Base-by-base conservation (phyloP, 1,284 basidiomycete species). In the Tremellales sp. region DNA sequence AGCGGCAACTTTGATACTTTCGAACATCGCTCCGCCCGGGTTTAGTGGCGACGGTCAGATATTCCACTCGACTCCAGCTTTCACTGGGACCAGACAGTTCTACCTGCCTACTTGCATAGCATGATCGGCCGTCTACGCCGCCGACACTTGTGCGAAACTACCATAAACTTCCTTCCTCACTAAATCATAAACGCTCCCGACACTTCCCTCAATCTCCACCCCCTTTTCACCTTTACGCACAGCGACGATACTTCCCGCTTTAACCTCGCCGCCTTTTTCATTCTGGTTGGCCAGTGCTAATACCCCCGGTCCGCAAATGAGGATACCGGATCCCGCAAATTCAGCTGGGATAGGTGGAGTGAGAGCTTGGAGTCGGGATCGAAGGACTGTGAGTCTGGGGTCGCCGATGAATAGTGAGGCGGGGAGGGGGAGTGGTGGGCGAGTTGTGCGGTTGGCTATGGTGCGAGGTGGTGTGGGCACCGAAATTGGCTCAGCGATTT, bases 381-480 rank as follows among this genome's bases (percentile, higher is more conserved):
- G 94, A 37, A 97, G 80, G 2, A 82, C 81, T 0, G 89, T 89
- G 24, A 97, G 79, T 65, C 92, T 91, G 40, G 97, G 80, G 66
- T 97, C 93, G 40, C 93, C 93, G 52, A 97, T 94, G 84, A 94
- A 93, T 7, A 91, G 87, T 0, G 92, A 91, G 51, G 85, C 82
- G 1, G 89, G 87, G 3, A 92, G 77, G 2, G 82, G 76, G 85
- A 84, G 3, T 15, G 29, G 8, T 8, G 29, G 29, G 15, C 29
- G 29, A 31, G 29, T 8, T 8, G 29, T 8, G 15, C 29, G 29
- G 15, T 8, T 8, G 29, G 29, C 29, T 31, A 15, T 8, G 88
- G 77, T 2, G 80, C 36, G 36, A 15, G 29, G 29, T 31, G 29
- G 29, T 8, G 29, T 8, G 8, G 29, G 29, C n/a, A n/a, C n/a